Conservation (phyloP, 1,284 basidiomycete genomes). For the Apiotrichum mycotoxinovorans region DNA sequence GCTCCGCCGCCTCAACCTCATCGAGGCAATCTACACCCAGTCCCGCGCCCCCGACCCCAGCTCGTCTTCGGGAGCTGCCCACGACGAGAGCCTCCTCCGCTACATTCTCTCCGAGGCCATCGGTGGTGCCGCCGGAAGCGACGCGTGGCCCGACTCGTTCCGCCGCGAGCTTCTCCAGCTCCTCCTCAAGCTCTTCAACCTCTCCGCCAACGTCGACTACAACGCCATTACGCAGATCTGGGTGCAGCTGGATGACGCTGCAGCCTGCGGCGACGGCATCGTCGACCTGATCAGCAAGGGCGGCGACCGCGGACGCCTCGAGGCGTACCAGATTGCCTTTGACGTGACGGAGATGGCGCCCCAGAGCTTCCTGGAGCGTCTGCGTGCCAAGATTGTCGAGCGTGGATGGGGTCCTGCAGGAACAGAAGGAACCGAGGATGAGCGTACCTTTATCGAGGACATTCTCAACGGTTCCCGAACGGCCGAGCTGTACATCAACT, state of each 20-base stretch:
- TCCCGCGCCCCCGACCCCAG: constrained; percentile 32
- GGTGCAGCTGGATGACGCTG: constrained; percentile 75
- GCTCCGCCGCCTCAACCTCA: constrained; percentile 76
- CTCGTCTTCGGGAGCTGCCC: constrained; percentile 40
- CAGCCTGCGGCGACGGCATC: constrained; percentile 52
- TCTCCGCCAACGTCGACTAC: constrained; percentile 64
- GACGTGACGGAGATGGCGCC: constrained; percentile 88
- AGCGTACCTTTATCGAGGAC: constrained; percentile 16
- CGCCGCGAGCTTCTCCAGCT: constrained; percentile 55
- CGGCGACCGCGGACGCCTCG: constrained; percentile 54
- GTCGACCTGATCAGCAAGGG: constrained; percentile 44
- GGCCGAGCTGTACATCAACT: constrained; percentile 86
- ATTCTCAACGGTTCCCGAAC: constrained; percentile 86
- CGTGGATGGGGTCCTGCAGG: constrained; percentile 31
- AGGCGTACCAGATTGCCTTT: constrained; percentile 90
- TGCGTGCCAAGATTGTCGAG: constrained; percentile 48
- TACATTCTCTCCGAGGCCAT: constrained; percentile 88
- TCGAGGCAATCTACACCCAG: constrained; percentile 64
- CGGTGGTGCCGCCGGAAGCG: constrained; percentile 54
- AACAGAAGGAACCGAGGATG: constrained; percentile 62
- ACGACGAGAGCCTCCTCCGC: constrained; percentile 72
- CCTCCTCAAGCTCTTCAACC: constrained; percentile 75
- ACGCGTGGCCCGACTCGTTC: constrained; percentile 42
- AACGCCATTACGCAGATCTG: constrained; percentile 79
- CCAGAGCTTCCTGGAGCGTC: constrained; percentile 79